Base-by-base conservation (phyloP, 164 flowering plant species). In the Umbilicus rupestris region DNA sequence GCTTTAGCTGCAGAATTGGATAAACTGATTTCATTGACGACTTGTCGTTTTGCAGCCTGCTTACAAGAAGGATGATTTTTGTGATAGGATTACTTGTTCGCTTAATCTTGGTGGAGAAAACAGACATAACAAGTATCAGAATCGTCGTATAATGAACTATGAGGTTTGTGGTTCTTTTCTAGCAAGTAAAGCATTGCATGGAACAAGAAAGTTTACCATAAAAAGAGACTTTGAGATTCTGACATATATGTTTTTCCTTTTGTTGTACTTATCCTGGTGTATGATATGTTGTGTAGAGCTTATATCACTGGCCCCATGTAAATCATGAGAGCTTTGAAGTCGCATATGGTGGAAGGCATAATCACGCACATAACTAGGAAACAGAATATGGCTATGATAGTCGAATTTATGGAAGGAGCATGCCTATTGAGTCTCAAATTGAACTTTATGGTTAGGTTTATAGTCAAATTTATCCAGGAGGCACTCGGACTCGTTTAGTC, bases 41-140 rank as follows among this genome's bases (percentile, higher is more conserved):
- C n/a, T n/a, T 47, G 55, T 55, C 31, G 15, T 7, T 45, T 22
- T 65, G 22, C 68, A 65, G 68, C 24, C 68, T 16, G 68, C 39
- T 28, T 65, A 65, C 39, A 35, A 29, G 24, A 65, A 65, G 41
- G 68, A 65, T 31, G 58, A 65, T n/a, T 65, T 65, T 39, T 65
- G 46, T 31, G 68, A 65, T 31, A 10, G 41, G 16, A 31, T 65
- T 15, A 46, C 68, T n/a, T 45, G 5, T 28, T 28, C 60, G 19
- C 60, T 55, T 55, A 29, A 55, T 55, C 60, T 33, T 5, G 33
- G 33, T 11, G 60, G 4, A 12, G 35, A 19, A 11, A 55, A 55
- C 19, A 55, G 60, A 29, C 60, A 16, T 33, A 10, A 28, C 17
- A 55, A 55, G 17, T 55, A 26, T 28, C 60, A 55, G 33, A 28